phyloP scores from a whole-genome alignment of 2,329 filamentous ascomycete genomes.

The Fusarium sp. region DNA sequence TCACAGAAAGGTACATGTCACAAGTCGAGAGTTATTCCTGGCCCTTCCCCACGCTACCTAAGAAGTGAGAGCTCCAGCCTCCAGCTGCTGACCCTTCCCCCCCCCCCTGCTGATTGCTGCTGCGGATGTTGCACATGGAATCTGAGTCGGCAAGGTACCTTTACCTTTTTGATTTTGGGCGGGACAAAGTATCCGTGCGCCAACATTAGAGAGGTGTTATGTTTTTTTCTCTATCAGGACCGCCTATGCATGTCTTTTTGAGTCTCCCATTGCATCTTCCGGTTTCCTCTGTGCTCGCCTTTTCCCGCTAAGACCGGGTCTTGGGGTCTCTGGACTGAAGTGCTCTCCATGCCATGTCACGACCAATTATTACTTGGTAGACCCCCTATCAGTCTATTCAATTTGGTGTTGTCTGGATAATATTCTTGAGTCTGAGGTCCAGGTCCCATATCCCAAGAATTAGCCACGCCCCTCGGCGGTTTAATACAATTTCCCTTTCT shows the following conservation, averaged over 20 bases:
- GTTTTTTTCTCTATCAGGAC: constrained; percentile 42
- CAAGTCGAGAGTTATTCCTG: constrained; percentile 33
- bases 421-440: constrained; percentile 16
- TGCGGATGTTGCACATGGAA: constrained; percentile 47
- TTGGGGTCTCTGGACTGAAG: neutral
- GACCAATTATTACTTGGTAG: constrained; percentile 44
- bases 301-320: constrained; percentile 42
- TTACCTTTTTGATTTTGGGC: constrained; percentile 12
- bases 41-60: constrained; percentile 41
- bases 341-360: constrained; percentile 15
- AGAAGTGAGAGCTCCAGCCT: constrained; percentile 19
- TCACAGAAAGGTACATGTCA: constrained; percentile 32
- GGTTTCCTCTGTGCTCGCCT: constrained; percentile 17
- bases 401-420: constrained; percentile 32
- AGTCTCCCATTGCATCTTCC: constrained; percentile 32
- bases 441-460: constrained; percentile 9
- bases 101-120: constrained; percentile 8
- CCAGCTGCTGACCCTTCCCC: neutral
- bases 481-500: constrained; percentile 49
- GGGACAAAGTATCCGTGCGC: constrained; percentile 36
- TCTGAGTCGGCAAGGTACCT: constrained; percentile 43
- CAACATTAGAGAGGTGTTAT: constrained; percentile 13
- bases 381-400: constrained; percentile 36
- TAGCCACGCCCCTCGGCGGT: constrained; percentile 42
- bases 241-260: constrained; percentile 34